phyloP scores from a whole-genome alignment of 805 yeast genomes.

The Blastobotrys mokoenaii region DNA sequence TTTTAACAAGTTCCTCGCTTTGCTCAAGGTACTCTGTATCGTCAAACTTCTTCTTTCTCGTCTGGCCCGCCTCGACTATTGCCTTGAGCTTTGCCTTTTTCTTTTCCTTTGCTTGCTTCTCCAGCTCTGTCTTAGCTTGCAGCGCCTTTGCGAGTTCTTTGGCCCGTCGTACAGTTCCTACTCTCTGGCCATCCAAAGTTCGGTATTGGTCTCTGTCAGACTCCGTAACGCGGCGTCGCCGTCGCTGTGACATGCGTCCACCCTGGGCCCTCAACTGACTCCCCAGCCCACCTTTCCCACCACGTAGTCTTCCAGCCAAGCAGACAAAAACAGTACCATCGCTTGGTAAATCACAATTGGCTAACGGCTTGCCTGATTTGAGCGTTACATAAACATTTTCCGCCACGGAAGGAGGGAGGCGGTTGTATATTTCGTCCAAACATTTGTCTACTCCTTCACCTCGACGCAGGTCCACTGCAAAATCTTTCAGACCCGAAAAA shows the following conservation, averaged over 20 bases:
- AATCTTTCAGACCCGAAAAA: conserved; percentile 3
- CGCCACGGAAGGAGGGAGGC: conserved; percentile 2
- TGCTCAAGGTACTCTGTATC: conserved; percentile 34
- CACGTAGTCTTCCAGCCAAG: conserved; percentile 30
- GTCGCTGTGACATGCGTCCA: conserved; percentile 29
- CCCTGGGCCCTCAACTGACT: conserved; percentile 35
- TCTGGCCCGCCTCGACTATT: conserved; percentile 20
- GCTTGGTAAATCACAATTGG: too few species aligned
- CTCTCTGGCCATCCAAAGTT: conserved; percentile 35
- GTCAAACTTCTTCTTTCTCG: conserved; percentile 27
- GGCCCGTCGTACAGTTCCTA: conserved; percentile 31
- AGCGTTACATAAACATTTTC: conserved; percentile 1
- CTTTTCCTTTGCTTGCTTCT: conserved; percentile 18
- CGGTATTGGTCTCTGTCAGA: conserved; percentile 30
- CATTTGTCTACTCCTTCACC: neutral
- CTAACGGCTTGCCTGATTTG: neutral
- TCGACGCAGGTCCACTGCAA: neutral
- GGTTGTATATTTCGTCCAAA: neutral
- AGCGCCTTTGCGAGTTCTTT: conserved; percentile 29
- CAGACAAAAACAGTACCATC: conserved; percentile 8
- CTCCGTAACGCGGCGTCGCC: conserved; percentile 17
- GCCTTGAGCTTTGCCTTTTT: conserved; percentile 32
- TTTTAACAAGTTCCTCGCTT: conserved; percentile 32
- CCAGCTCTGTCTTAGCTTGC: conserved; percentile 12
- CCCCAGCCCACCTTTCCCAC: conserved; percentile 50